A percentile compares a stretch with the other conserved stretches of the same genome.
These are phyloP conservation scores for Lasiosphaeria miniovina DNA, from an alignment of 495 filamentous ascomycete genomes.

Conservation along the genomic window DNA sequence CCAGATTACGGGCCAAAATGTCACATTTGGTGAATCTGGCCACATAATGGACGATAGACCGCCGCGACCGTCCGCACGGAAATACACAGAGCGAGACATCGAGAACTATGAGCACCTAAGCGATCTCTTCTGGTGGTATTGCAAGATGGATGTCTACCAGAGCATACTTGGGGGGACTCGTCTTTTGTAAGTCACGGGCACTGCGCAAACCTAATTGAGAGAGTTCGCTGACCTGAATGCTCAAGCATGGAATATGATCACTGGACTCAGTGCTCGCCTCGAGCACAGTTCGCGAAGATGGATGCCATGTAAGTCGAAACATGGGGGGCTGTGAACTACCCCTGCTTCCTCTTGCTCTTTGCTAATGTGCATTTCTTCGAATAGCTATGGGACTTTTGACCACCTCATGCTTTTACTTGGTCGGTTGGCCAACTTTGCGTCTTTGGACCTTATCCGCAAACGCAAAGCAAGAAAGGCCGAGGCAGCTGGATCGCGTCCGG, in stretches of 20 bases:
- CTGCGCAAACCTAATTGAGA: too few relatives aligned
- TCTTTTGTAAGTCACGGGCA: slow-evolving; percentile 65
- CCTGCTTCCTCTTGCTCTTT: not conserved
- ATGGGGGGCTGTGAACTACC: not conserved
- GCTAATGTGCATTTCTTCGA: not conserved
- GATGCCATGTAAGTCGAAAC: slow-evolving; percentile 60
- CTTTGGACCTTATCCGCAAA: slow-evolving; percentile 76
- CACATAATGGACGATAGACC: slow-evolving; percentile 7
- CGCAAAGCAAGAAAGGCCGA: slow-evolving; percentile 52
- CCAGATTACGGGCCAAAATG: slow-evolving; percentile 34
- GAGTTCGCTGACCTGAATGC: slow-evolving; percentile 17
- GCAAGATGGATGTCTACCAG: slow-evolving; percentile 88
- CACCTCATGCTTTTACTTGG: slow-evolving; percentile 80
- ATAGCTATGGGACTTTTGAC: slow-evolving; percentile 78
- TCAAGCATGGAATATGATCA: slow-evolving; percentile 70
- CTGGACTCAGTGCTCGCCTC: slow-evolving; percentile 82
- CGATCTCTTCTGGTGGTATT: slow-evolving; percentile 96
- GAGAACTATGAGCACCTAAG: slow-evolving; percentile 75
- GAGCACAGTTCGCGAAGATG: slow-evolving; percentile 71
- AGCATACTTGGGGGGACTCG: slow-evolving; percentile 82
- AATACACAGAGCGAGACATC: slow-evolving; percentile 67
- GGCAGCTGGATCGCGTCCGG: slow-evolving; percentile 6
- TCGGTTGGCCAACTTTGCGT: slow-evolving; percentile 76
- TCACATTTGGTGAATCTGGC: slow-evolving; percentile 33
- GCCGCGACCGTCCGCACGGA: slow-evolving; percentile 2